Base-by-base conservation (phyloP, 352 stramenopile species). In the Pythium rhizo-oryzae region DNA sequence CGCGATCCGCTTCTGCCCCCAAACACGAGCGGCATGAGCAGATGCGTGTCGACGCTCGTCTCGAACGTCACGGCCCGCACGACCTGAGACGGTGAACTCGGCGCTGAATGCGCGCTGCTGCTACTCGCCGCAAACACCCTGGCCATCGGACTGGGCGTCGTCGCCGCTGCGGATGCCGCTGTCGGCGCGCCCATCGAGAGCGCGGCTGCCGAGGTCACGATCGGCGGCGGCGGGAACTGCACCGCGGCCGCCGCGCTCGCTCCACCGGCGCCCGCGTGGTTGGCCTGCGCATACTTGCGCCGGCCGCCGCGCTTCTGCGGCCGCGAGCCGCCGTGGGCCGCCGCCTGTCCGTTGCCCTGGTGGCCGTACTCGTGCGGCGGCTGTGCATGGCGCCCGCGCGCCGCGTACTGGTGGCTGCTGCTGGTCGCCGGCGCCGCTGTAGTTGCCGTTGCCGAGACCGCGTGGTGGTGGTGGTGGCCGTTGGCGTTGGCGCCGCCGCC, bases 1-100 rank as follows among this genome's bases (percentile, higher is more conserved):
- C 83, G 81, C n/a, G 69, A 69, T 21, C 53, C 62, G 28, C 77
- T 72, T 23, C 79, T 81, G 0, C 70, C 65, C 8, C 84, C 81
- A 21, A 89, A 76, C 41, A 91, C 72, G 19, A 88, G 75, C 54
- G 81, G 74, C 30, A 76, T 68, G 25, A 93, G 69, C 7, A 62
- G 16, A 43, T 75, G 64, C 30, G 82, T 69, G 2, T 84, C 73
- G 51, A 80, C 72, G 15, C 65, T 79, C 25, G 81, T 90, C 35
- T 70, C 65, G 23, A 93, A 72, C 25, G 70, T 71, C 52, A 93
- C 78, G 0, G 65, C 43, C 11, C 56, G 61, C 37, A 59, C 56
- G 47, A 64, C n/a, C 16, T 51, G 61, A 19, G 67, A 59, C 1
- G 67, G 24, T 15, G 55, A 55, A 5, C 47, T 3, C n/a, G 58